Evolutionary conservation across 352 stramenopile genomes (phyloP), one percentile per base, ranked within the genome.

Genomic region (Phytophthora niederhauseri): DNA sequence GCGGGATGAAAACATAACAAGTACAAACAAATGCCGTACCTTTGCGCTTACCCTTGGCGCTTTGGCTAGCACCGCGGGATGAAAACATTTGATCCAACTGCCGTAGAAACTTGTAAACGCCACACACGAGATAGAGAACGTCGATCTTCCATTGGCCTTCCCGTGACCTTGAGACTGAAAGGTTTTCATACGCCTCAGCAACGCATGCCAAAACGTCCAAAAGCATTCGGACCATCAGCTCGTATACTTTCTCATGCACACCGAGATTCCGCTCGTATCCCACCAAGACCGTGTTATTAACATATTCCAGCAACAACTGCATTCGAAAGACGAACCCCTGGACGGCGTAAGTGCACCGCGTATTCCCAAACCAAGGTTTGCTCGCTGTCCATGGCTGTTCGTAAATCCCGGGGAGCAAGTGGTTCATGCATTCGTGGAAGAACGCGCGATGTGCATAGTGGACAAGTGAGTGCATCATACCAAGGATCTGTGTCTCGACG

Each of bases 121-220:
- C 85, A 49, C 75, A 84, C 2, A 93, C 77, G 12, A 93, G 73
- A 66, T 92, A 91, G 26, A 93, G 24, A 48, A 90, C 70, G 30
- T 93, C 85, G 43, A 91, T 92, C 45, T 92, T 93, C 82, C 82
- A 93, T 57, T 93, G 84, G 2, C 43, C 53, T 24, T 66, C 15
- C 11, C 83, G 76, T 11, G 77, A 63, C 30, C 82, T 75, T 4
- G 84, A 90, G 1, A 89, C 72, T 0, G 76, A 63, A 7, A 92
- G 64, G 3, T 36, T 64, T 38, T 88, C 82, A 38, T 93, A 93
- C 6, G 80, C 57, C 7, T 78, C 71, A 1, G 74, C 66, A 19
- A 89, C 26, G 51, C 81, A 87, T 15, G 61, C 41, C 17, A 91
- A 52, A 2, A 80, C 55, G 45, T 90, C 82, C 7, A 93, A 46